Conservation (phyloP, 495 filamentous ascomycete species). For the Paragyromitra xinjiangensis region DNA sequence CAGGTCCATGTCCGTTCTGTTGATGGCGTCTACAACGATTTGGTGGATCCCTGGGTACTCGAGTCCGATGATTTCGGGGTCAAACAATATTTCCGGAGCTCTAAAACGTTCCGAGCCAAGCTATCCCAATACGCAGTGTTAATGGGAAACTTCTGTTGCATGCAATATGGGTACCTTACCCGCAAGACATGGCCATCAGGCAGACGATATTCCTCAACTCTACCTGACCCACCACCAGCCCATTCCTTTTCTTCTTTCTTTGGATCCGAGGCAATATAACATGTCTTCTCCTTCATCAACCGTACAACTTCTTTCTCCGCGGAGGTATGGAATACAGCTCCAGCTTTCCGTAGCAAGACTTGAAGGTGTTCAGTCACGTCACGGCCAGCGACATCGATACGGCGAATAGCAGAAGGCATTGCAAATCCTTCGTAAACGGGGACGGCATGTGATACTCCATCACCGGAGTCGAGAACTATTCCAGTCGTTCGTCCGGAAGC, state of each 20-base stretch:
- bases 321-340: conserved; percentile 99
- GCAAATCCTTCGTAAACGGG: conserved; percentile 99
- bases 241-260: conserved; percentile 99
- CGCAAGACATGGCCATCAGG: conserved; percentile 93
- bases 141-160: conserved; percentile 20
- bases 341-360: conserved; percentile 99
- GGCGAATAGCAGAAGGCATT: conserved; percentile 97
- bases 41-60: conserved; percentile 99
- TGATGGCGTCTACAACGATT: conserved; percentile 99
- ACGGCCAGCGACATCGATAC: conserved; percentile 99
- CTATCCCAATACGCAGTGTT: conserved; percentile 36
- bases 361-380: conserved; percentile 99
- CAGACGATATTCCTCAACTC: conserved; percentile 83
- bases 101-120: conserved; percentile 99
- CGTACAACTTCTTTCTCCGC: conserved; percentile 99
- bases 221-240: conserved; percentile 73
- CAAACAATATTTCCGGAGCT: conserved; percentile 98
- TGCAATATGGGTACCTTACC: conserved; percentile 88
- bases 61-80: conserved; percentile 96
- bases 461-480: conserved; percentile 99
- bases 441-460: conserved; percentile 99
- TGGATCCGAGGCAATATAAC: conserved; percentile 99
- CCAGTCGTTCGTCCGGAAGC: conserved; percentile 99
- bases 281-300: conserved; percentile 99
- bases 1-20: conserved; percentile 99